These are phyloP conservation scores for Astrephomene gubernaculifera DNA, from an alignment of 139 green algal genomes.

Conservation along the genomic window DNA sequence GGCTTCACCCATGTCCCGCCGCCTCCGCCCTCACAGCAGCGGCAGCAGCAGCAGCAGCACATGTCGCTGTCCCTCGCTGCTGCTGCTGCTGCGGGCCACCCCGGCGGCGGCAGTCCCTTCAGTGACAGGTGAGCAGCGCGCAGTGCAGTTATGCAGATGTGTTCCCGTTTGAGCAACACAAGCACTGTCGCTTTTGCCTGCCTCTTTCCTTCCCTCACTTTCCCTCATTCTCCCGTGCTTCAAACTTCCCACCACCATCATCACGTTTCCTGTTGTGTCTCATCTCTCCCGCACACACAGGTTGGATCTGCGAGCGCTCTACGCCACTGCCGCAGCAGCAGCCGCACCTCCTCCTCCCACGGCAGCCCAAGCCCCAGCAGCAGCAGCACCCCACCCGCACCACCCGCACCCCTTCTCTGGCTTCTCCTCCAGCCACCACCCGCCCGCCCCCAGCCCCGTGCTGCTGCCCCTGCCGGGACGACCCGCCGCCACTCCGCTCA, in stretches of 20 bases:
- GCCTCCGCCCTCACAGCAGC: too few species aligned
- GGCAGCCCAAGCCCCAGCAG: background rate
- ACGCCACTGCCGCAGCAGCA: background rate
- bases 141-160: background rate
- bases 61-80: background rate
- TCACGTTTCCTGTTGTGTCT: background rate
- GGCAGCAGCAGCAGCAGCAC: too few species aligned
- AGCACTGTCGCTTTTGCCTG: background rate
- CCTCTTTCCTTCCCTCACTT: background rate
- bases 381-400: background rate
- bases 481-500: background rate
- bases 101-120: slow-evolving; percentile 14
- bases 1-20: background rate
- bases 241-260: background rate
- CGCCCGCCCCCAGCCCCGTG: background rate
- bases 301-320: slow-evolving; percentile 5
- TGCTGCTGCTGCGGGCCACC: background rate
- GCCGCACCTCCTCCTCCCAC: background rate
- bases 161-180: background rate
- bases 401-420: background rate
- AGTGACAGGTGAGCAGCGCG: slow-evolving; percentile 8
- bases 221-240: background rate
- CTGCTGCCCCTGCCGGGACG: background rate
- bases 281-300: background rate
- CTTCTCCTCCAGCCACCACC: background rate